Evolutionary conservation across 768 basidiomycete species (phyloP).

Genomic region (Xerocomus potaroensis): DNA sequence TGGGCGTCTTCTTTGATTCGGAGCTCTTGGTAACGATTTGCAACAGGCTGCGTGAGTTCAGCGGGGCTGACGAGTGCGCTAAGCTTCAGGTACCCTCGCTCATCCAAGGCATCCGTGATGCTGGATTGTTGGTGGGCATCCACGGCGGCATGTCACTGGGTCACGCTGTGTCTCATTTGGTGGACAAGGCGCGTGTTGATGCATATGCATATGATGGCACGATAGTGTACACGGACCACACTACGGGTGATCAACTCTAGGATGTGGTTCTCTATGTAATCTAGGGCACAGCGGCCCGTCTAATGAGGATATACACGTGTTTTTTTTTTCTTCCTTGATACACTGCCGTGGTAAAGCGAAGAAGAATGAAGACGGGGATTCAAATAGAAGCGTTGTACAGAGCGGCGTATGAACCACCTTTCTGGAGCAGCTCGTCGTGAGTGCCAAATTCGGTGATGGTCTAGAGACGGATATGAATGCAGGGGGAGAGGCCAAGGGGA

Average conservation of each 20-base stretch:
- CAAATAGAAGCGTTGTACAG: conserved; percentile 68
- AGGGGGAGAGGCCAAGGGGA: conserved; percentile 6
- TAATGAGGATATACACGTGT: conserved; percentile 14
- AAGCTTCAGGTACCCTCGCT: conserved; percentile 83
- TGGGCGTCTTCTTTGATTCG: conserved; percentile 88
- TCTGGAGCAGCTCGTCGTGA: conserved; percentile 59
- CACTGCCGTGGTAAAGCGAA: too few species aligned
- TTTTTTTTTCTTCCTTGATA: conserved; percentile 6
- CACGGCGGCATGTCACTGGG: conserved; percentile 55
- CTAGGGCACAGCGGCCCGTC: conserved; percentile 21
- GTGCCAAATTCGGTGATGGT: conserved; percentile 74
- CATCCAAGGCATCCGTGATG: conserved; percentile 82
- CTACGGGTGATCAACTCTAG: conserved; percentile 43
- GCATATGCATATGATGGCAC: conserved; percentile 62
- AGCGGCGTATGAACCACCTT: conserved; percentile 61
- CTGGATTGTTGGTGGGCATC: conserved; percentile 82
- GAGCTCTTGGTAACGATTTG: conserved; percentile 63
- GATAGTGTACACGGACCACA: conserved; percentile 64
- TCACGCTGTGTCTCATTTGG: conserved; percentile 35
- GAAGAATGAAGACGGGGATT: conserved; percentile 11
- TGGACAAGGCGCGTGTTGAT: conserved; percentile 54
- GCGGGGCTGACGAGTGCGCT: conserved; percentile 9
- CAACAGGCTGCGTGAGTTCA: too few species aligned
- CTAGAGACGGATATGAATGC: conserved; percentile 36
- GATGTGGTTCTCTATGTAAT: conserved; percentile 22